These are phyloP conservation scores for Claviceps pazoutovae DNA, from an alignment of 2,329 filamentous ascomycete species.

Conservation along the genomic window DNA sequence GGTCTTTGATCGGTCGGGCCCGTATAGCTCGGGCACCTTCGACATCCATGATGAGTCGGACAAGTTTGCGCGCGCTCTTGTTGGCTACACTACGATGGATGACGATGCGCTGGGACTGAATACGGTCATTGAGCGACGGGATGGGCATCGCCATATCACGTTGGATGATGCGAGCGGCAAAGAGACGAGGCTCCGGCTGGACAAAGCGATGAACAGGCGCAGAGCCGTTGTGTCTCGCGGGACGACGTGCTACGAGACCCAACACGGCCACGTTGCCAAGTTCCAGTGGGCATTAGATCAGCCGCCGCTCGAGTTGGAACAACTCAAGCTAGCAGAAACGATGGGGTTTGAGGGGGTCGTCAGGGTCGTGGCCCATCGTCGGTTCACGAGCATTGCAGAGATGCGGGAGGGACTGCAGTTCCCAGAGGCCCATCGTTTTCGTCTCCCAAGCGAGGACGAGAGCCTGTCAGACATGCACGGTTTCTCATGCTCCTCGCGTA, in stretches of 20 bases:
- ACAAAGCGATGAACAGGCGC: constrained; percentile 6
- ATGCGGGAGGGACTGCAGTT: constrained; percentile 7
- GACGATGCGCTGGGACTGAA: constrained; percentile 8
- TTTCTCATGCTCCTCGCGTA: constrained; percentile 1
- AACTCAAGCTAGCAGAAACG: constrained; percentile 8
- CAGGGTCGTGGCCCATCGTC: constrained; percentile 6
- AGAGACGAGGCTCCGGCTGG: constrained; percentile 1
- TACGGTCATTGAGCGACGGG: constrained; percentile 3
- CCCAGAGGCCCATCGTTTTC: background rate
- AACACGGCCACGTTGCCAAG: constrained; percentile 8
- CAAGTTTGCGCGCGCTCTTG: constrained; percentile 9
- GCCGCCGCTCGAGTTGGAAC: constrained; percentile 6
- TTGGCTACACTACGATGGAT: constrained; percentile 10
- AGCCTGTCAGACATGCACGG: constrained; percentile 2
- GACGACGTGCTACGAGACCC: constrained; percentile 9
- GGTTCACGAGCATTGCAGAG: constrained; percentile 7
- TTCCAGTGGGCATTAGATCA: constrained; percentile 7
- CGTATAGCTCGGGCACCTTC: constrained; percentile 9
- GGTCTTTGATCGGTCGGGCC: constrained; percentile 12
- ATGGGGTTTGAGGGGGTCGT: constrained; percentile 8
- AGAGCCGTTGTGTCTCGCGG: constrained; percentile 8
- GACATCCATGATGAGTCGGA: constrained; percentile 8
- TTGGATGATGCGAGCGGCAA: constrained; percentile 2
- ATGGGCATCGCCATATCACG: constrained; percentile 1
- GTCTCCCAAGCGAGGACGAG: background rate